These are phyloP conservation scores for Euphorbia celastroides DNA, from an alignment of 441 rosid genomes.

Conservation along the genomic window DNA sequence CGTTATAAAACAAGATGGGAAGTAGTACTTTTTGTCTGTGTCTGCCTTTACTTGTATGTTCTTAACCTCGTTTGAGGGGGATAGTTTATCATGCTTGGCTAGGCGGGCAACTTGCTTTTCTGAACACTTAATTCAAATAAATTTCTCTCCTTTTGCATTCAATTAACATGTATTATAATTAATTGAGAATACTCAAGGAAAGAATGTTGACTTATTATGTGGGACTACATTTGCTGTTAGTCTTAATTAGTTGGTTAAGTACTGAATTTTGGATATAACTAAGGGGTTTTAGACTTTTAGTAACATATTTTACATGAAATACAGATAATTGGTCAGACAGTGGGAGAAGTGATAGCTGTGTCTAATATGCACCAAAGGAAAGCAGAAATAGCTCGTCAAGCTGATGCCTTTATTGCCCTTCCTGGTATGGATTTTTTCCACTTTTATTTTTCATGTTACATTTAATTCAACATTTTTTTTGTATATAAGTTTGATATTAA, in stretches of 20 bases:
- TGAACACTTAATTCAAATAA: background rate
- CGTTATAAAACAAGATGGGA: background rate
- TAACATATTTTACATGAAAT: background rate
- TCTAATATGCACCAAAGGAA: conserved; percentile 97
- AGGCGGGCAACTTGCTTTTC: background rate
- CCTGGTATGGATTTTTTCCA: conserved; percentile 47
- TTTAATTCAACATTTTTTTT: too few relatives aligned
- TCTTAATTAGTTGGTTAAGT: too few relatives aligned
- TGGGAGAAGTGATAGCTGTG: conserved; percentile 93
- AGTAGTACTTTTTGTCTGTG: background rate
- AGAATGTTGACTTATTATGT: background rate
- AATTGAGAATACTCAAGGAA: background rate
- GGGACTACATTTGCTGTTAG: background rate
- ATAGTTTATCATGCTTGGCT: background rate
- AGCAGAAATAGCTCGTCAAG: conserved; percentile 91
- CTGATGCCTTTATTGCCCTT: conserved; percentile 95
- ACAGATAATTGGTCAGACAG: conserved; percentile 89
- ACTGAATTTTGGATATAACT: background rate
- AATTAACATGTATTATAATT: background rate
- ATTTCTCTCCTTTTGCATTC: background rate
- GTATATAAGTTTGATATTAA: too few relatives aligned
- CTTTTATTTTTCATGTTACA: background rate
- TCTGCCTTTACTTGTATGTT: conserved; percentile 13
- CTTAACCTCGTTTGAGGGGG: background rate
- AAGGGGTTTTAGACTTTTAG: background rate